Percentiles rank a stretch among this genome's conserved stretches.
These are phyloP conservation scores for Grammothele lineata DNA, from an alignment of 768 basidiomycete genomes.

Conservation along the genomic window DNA sequence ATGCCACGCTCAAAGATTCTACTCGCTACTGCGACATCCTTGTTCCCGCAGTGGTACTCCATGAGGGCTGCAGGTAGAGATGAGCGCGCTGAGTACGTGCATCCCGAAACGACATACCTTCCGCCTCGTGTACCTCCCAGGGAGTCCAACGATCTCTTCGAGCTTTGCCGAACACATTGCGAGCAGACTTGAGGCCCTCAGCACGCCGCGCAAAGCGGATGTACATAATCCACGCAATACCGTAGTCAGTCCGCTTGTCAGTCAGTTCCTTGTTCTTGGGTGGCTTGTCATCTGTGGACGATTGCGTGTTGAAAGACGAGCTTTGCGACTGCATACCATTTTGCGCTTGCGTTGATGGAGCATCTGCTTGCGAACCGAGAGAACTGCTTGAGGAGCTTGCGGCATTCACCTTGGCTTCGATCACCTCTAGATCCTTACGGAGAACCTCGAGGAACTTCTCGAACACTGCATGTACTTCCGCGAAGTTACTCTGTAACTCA, in stretches of 20 bases:
- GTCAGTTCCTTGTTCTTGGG: constrained; percentile 51
- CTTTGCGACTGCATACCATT: constrained; percentile 14
- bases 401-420: constrained; percentile 44
- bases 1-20: constrained; percentile 94
- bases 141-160: constrained; percentile 70
- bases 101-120: constrained; percentile 47
- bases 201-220: constrained; percentile 90
- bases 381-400: constrained; percentile 34
- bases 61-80: constrained; percentile 60
- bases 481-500: constrained; percentile 58
- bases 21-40: constrained; percentile 72
- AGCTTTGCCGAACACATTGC: constrained; percentile 77
- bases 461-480: constrained; percentile 69
- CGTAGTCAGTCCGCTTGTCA: constrained; percentile 65
- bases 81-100: background rate
- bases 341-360: background rate
- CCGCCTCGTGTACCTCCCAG: constrained; percentile 94
- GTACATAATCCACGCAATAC: constrained; percentile 82
- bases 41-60: constrained; percentile 84
- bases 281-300: constrained; percentile 45
- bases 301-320: constrained; percentile 46
- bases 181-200: constrained; percentile 78
- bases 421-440: constrained; percentile 54
- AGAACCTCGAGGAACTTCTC: constrained; percentile 69
- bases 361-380: constrained; percentile 1